Evolutionary conservation across 306 rosid species (phyloP), one percentile per base, ranked within the genome.

Genomic region (Bauhinia variegata): DNA sequence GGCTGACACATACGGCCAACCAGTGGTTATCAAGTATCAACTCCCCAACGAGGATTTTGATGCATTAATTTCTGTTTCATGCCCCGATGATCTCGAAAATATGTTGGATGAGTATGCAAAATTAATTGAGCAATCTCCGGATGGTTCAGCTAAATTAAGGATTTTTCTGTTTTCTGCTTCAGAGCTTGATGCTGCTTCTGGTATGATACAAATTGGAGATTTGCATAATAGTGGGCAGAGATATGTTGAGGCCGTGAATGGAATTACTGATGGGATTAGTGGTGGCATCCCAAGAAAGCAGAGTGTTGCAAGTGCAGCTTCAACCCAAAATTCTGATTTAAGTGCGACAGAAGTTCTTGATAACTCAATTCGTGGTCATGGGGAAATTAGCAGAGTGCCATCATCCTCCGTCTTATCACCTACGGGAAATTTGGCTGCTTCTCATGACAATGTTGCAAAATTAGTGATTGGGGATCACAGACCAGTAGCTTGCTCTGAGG

Each of bases 1-100:
- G 85, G 63, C 60, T 71, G 87, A 87, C 58, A 69, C 83, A 16
- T 89, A 72, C 71, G 92, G 98, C 55, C 98, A 85, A 42, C 73
- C 78, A 15, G 92, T 87, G 73, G 85, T 79, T 79, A 84, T 92
- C 39, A 92, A 92, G 75, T 92, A 92, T 65, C 98, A 92, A 78
- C 92, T 92, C 10, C 96, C 91, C 0, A 91, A 84, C 1, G 95
- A 92, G 86, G 98, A 92, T 76, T 96, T 92, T 34, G 98, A 92
- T 74, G 89, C 96, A 0, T 78, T 92, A 75, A 92, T 92, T 5
- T 87, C 96, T 0, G 83, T 92, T 76, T 84, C 98, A 0, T 84
- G 95, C 73, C 80, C 81, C 0, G 98, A 89, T 57, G 98, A 92
- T 84, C 84, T 92, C 72, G 98, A 89, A 33, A 89, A 87, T 65